These are phyloP conservation scores for Botryotinia convoluta DNA, from an alignment of 2,329 filamentous ascomycete species.

Conservation along the genomic window DNA sequence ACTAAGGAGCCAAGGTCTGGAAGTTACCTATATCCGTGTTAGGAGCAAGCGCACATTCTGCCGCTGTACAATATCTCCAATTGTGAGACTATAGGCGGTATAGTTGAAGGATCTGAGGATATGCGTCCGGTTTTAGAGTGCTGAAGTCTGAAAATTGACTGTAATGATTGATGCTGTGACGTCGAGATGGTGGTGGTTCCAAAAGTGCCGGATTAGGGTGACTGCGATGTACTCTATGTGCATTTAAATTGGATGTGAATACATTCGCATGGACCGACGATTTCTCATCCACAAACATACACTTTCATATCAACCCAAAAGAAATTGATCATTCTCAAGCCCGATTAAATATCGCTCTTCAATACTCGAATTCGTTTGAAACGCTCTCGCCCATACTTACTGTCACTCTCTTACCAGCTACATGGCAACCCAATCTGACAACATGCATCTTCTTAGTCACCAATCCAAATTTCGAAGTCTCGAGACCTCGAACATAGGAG, in stretches of 20 bases:
- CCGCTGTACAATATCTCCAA: neutral
- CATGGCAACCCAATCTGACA: neutral
- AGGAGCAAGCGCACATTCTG: neutral
- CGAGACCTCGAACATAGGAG: neutral
- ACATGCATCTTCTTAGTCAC: neutral
- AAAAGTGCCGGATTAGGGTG: neutral
- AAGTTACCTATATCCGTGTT: neutral
- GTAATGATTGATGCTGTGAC: neutral
- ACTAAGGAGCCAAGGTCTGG: neutral
- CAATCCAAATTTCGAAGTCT: neutral
- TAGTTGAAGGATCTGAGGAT: neutral
- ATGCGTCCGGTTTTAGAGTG: neutral
- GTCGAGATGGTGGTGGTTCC: neutral
- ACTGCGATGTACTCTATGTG: neutral
- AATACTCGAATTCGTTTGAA: neutral
- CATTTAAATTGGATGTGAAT: neutral
- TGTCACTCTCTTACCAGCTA: neutral
- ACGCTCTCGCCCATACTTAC: neutral
- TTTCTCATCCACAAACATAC: neutral
- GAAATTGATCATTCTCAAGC: neutral
- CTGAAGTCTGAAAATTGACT: neutral
- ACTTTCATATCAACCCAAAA: neutral
- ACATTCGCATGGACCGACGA: neutral
- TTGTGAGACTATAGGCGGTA: neutral
- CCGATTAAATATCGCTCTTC: neutral